A percentile compares a stretch with the other conserved stretches of the same genome.
phyloP scores from a whole-genome alignment of 306 rosid species.

The Ziziphus jujuba region DNA sequence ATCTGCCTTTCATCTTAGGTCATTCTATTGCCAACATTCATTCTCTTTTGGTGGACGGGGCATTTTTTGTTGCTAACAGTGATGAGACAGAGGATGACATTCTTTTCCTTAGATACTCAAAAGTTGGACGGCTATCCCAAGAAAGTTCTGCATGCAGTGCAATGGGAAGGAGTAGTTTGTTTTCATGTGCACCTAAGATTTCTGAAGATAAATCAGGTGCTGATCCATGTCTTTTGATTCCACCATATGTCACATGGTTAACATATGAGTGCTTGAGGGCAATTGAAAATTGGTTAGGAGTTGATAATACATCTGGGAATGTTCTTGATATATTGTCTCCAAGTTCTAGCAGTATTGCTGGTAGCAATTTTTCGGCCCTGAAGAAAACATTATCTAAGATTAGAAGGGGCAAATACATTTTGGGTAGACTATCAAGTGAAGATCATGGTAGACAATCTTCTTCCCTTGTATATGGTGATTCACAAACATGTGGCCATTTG shows the following conservation, averaged over 20 bases:
- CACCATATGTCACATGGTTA: slow-evolving; percentile 63
- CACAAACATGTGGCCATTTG: slow-evolving; percentile 24
- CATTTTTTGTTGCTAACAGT: slow-evolving; percentile 59
- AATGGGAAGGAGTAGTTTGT: slow-evolving; percentile 38
- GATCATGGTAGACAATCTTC: slow-evolving; percentile 46
- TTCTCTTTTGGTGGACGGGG: slow-evolving; percentile 82
- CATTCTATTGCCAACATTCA: slow-evolving; percentile 77
- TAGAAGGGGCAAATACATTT: slow-evolving; percentile 57
- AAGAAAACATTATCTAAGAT: slow-evolving; percentile 63
- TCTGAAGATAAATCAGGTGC: slow-evolving; percentile 42
- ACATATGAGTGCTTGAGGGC: slow-evolving; percentile 82
- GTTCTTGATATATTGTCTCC: slow-evolving; percentile 40
- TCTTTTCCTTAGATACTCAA: slow-evolving; percentile 56
- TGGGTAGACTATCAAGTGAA: slow-evolving; percentile 62
- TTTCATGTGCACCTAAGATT: slow-evolving; percentile 36
- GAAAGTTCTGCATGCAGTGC: slow-evolving; percentile 73
- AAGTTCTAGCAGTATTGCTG: slow-evolving; percentile 39
- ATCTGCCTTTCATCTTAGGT: slow-evolving; percentile 67
- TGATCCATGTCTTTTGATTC: slow-evolving; percentile 40
- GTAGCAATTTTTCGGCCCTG: slow-evolving; percentile 56
- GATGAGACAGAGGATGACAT: slow-evolving; percentile 50
- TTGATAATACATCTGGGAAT: slow-evolving; percentile 51
- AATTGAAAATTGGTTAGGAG: slow-evolving; percentile 72
- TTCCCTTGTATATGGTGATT: slow-evolving; percentile 28
- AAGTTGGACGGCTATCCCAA: slow-evolving; percentile 80